Evolutionary conservation across 129 eudicot genomes (phyloP).

Genomic region (Flaveria brownii): DNA sequence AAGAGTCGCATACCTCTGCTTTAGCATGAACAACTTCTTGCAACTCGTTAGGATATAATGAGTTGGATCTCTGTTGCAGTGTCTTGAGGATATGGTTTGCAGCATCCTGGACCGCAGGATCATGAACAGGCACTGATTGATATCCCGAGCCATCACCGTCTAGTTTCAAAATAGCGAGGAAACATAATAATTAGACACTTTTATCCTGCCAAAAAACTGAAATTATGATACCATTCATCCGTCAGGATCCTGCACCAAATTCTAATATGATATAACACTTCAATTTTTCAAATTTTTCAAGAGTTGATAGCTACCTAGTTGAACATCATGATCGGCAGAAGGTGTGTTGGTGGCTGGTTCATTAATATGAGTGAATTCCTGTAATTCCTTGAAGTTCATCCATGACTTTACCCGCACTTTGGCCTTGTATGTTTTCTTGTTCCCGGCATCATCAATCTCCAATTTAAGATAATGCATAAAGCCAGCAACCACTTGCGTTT

Average conservation of each 20-base stretch:
- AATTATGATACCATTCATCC: too few relatives aligned
- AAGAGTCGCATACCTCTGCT: slow-evolving; percentile 54
- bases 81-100: too few relatives aligned
- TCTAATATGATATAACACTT: too few relatives aligned
- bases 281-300: not conserved
- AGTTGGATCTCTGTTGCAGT: slow-evolving; percentile 33
- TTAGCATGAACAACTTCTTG: slow-evolving; percentile 69
- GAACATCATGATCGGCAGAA: slow-evolving; percentile 32
- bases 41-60: slow-evolving; percentile 68
- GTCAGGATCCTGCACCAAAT: too few relatives aligned
- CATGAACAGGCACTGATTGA: slow-evolving; percentile 65
- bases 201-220: slow-evolving; percentile 6
- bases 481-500: too few relatives aligned
- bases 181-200: not conserved
- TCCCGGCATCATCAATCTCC: slow-evolving; percentile 56
- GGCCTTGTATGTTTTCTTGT: slow-evolving; percentile 69
- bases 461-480: slow-evolving; percentile 74
- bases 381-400: slow-evolving; percentile 77
- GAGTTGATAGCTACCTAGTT: slow-evolving; percentile 29
- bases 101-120: too few relatives aligned
- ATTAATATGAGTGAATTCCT: slow-evolving; percentile 67
- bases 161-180: slow-evolving; percentile 16
- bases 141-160: slow-evolving; percentile 56
- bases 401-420: slow-evolving; percentile 87
- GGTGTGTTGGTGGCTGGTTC: slow-evolving; percentile 34